Conservation (phyloP, 768 basidiomycete species). For the Lactarius psammicola region DNA sequence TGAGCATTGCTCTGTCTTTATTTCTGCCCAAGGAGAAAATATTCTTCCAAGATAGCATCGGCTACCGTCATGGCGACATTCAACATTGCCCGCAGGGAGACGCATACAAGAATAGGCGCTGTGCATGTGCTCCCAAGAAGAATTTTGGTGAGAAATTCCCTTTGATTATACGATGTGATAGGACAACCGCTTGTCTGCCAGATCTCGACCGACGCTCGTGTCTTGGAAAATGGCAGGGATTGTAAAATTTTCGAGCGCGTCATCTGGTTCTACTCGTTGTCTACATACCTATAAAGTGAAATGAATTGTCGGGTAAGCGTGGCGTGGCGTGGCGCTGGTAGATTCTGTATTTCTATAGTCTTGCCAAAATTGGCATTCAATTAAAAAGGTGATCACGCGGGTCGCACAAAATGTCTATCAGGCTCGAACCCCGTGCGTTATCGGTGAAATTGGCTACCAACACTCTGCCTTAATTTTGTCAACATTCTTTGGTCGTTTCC, state of each 20-base stretch:
- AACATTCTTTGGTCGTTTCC: not conserved
- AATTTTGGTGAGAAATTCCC: constrained; percentile 10
- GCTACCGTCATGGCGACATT: constrained; percentile 3
- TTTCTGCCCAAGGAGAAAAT: constrained; percentile 4
- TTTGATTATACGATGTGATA: not conserved
- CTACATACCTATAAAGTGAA: not conserved
- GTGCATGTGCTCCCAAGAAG: constrained; percentile 12
- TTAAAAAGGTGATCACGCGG: not conserved
- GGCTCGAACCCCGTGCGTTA: not conserved
- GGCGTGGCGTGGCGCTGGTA: no score
- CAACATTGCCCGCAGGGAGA: constrained; percentile 19
- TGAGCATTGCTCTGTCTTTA: constrained; percentile 17
- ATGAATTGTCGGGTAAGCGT: no score
- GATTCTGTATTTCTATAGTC: not conserved
- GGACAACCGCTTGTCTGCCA: not conserved
- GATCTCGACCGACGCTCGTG: constrained; percentile 11
- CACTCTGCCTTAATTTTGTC: no score
- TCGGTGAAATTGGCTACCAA: no score
- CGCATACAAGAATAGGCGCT: not conserved
- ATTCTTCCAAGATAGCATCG: constrained; percentile 13
- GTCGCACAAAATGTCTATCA: not conserved
- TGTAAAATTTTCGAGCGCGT: not conserved
- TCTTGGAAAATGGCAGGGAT: constrained; percentile 1
- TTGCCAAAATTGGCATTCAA: not conserved
- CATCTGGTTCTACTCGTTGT: not conserved